Percentiles rank a stretch among this genome's conserved stretches.
These are phyloP conservation scores for Aspergillus niger DNA, from an alignment of 2,329 filamentous ascomycete genomes.

Conservation along the genomic window DNA sequence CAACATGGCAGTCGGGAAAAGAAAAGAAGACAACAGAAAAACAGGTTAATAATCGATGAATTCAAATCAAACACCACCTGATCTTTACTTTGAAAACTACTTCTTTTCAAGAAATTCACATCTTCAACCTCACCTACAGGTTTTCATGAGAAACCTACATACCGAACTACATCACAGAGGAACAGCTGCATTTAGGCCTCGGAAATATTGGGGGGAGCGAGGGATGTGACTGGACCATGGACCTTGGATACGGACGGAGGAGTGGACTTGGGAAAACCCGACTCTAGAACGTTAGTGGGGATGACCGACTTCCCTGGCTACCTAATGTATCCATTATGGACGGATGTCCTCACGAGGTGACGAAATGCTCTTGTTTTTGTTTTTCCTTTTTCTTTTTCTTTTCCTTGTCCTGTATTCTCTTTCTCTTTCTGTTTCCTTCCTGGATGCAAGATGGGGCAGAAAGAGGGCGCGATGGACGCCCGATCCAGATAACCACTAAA, in stretches of 20 bases:
- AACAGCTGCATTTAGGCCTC: neutral
- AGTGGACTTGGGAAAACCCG: neutral
- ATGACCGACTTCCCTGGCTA: neutral
- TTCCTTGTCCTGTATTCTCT: neutral
- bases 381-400: neutral
- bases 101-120: no score
- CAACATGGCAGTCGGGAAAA: neutral
- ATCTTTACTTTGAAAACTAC: no score
- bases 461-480: neutral
- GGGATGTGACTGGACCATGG: neutral
- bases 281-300: slow-evolving; percentile 4
- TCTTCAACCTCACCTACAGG: no score
- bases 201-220: neutral
- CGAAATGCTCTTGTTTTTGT: neutral
- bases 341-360: neutral
- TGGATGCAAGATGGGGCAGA: neutral
- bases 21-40: neutral
- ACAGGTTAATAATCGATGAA: neutral
- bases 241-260: neutral
- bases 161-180: neutral
- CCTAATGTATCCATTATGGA: neutral
- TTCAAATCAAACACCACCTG: neutral
- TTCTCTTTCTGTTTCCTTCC: neutral
- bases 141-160: no score
- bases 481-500: neutral